These are phyloP conservation scores for Exophiala sp. DNA, from an alignment of 2,329 filamentous ascomycete genomes.

Conservation along the genomic window DNA sequence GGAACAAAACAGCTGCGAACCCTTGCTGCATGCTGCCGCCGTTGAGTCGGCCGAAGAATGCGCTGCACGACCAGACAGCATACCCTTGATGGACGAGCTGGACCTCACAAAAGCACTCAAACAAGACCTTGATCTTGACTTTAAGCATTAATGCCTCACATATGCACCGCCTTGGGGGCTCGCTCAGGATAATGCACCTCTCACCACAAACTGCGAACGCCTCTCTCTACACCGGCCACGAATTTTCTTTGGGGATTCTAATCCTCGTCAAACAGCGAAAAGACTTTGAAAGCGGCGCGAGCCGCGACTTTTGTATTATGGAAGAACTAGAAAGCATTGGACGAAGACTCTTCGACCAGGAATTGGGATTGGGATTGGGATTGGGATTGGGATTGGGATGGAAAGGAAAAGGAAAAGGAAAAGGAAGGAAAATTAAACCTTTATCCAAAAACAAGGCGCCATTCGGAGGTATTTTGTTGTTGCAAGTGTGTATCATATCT, in stretches of 20 bases:
- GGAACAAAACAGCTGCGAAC: constrained; percentile 32
- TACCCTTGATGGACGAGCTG: constrained; percentile 22
- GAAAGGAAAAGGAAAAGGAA: not conserved
- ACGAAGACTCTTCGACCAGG: constrained; percentile 1
- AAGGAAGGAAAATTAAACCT: not conserved
- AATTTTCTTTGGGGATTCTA: not conserved
- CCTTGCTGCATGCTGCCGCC: constrained; percentile 29
- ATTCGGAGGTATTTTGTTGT: constrained; percentile 18
- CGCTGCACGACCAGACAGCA: constrained; percentile 12
- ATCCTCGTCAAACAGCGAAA: not conserved
- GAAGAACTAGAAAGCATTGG: constrained; percentile 3
- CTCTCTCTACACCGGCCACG: not conserved
- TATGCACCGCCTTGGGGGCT: not conserved
- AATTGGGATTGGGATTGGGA: not conserved
- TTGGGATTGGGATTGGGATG: too few relatives aligned
- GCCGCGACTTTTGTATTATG: constrained; percentile 9
- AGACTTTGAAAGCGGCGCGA: constrained; percentile 14
- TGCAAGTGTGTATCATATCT: not conserved
- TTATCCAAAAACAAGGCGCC: not conserved
- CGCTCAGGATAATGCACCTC: not conserved
- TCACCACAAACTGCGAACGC: not conserved
- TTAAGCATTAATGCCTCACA: constrained; percentile 6
- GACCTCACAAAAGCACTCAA: constrained; percentile 22
- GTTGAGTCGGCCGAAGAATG: constrained; percentile 20
- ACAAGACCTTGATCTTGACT: constrained; percentile 10